A percentile compares a stretch with the other conserved stretches of the same genome.
phyloP scores from a whole-genome alignment of 176 grass and related monocot species.

The Oryza meridionalis region DNA sequence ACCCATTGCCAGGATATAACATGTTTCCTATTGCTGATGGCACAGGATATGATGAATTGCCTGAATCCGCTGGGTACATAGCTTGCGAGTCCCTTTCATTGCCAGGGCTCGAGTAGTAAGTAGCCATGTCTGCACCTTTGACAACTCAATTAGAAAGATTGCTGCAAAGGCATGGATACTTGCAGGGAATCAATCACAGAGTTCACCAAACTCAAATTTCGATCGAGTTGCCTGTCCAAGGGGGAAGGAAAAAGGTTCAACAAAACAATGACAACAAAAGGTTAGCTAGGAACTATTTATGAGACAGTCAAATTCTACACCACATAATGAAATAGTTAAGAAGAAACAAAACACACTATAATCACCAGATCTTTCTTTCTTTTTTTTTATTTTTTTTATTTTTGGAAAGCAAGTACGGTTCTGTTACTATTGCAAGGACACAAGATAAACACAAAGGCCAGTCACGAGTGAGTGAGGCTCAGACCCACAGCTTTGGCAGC shows the following conservation, averaged over 20 bases:
- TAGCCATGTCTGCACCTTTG: constrained; percentile 64
- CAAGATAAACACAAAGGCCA: constrained; percentile 31
- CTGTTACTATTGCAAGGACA: constrained; percentile 21
- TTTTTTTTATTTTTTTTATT: not conserved
- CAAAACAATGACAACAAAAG: constrained; percentile 1
- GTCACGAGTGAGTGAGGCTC: constrained; percentile 26
- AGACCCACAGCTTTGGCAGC: constrained; percentile 35
- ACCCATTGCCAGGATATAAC: constrained; percentile 64
- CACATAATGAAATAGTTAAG: not conserved
- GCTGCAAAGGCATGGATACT: constrained; percentile 29
- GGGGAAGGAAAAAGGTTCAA: not conserved
- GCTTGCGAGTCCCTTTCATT: constrained; percentile 71
- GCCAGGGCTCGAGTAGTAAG: constrained; percentile 70
- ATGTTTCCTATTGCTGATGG: constrained; percentile 67
- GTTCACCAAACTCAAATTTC: constrained; percentile 17
- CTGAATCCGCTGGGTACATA: constrained; percentile 56
- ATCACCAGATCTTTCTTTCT: not conserved
- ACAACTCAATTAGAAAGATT: constrained; percentile 34
- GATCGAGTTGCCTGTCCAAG: constrained; percentile 30
- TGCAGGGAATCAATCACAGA: constrained; percentile 25
- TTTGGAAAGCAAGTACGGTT: not conserved
- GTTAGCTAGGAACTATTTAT: not conserved
- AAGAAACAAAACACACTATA: constrained; percentile 2
- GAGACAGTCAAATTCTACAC: not conserved
- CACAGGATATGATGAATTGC: constrained; percentile 63